Base-by-base conservation (phyloP, 2,329 filamentous ascomycete species). In the Aaosphaeria pasadenensis region DNA sequence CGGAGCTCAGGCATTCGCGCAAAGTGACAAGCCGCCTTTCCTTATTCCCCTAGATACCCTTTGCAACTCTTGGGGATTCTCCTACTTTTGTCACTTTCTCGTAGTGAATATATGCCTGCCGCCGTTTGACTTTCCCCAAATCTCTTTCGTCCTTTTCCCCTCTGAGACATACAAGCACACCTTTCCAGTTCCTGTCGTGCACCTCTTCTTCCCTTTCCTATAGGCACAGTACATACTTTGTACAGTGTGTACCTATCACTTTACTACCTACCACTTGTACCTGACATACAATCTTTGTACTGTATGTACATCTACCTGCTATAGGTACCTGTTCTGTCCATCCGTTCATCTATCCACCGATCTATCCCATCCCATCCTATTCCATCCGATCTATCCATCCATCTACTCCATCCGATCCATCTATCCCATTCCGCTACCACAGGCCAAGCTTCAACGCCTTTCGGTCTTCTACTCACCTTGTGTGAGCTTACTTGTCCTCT, bases 81-180 rank as follows among this genome's bases (percentile, higher is more conserved):
- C 13, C 33, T 13, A 9, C 33, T 13, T 36, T 36, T 13, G 9
- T 13, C 33, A 11, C 13, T 13, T 13, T 13, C 13, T 36, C 9
- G 13, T 36, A 36, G 33, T 36, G 17, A 55, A 66, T 64, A 67
- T 66, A 69, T 62, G 65, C 59, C 58, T 60, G 59, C 59, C 59
- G 58, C 62, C 65, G 65, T 68, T 67, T 64, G 61, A 63, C 64
- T 66, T 67, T 69, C 57, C 67, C 66, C 63, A 24, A 66, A 69
- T 67, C 61, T 63, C 62, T 9, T 36, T 68, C 59, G 58, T 57
- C 63, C 64, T 69, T 71, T 70, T 64, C 68, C 64, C 66, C 66
- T 66, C 62, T 64, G 63, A 70, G 67, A 67, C 68, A 68, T 59
- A 24, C 17, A 24, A 24, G 17, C 17, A 24, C 17, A 24, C 17